These are phyloP conservation scores for Monilinia fructicola DNA, from an alignment of 2,329 filamentous ascomycete genomes.

Conservation along the genomic window DNA sequence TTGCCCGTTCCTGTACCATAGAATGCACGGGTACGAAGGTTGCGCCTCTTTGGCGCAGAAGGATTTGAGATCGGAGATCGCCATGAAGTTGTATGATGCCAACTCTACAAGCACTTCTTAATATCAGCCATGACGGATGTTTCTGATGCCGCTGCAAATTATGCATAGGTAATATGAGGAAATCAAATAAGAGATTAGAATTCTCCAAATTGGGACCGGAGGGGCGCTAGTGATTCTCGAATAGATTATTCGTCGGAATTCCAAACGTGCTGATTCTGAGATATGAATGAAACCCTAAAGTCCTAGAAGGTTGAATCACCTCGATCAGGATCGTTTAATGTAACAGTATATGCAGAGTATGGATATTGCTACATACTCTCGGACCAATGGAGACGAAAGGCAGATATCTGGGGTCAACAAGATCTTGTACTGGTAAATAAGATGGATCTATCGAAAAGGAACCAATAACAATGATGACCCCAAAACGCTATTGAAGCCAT, in stretches of 20 bases:
- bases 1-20: conserved; percentile 2
- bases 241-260: conserved; percentile 4
- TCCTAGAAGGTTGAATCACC: not conserved
- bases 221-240: conserved; percentile 7
- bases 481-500: conserved; percentile 13
- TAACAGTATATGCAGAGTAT: conserved; percentile 2
- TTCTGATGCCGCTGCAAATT: conserved; percentile 15
- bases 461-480: not conserved
- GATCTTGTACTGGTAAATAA: not conserved
- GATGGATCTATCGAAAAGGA: not conserved
- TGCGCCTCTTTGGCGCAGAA: not conserved
- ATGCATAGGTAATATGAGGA: conserved; percentile 5
- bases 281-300: conserved; percentile 1
- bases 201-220: not conserved
- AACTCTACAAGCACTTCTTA: conserved; percentile 11
- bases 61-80: conserved; percentile 20
- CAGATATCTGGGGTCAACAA: conserved; percentile 13
- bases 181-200: conserved; percentile 1
- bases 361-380: conserved; percentile 8
- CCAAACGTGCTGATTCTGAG: conserved; percentile 11
- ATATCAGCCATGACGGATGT: not conserved
- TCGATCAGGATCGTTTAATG: conserved; percentile 3
- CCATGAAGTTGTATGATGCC: conserved; percentile 4
- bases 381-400: not conserved
- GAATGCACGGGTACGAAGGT: not conserved